Conservation (phyloP, 2,329 filamentous ascomycete genomes). For the Pestalotiopsis sp. region DNA sequence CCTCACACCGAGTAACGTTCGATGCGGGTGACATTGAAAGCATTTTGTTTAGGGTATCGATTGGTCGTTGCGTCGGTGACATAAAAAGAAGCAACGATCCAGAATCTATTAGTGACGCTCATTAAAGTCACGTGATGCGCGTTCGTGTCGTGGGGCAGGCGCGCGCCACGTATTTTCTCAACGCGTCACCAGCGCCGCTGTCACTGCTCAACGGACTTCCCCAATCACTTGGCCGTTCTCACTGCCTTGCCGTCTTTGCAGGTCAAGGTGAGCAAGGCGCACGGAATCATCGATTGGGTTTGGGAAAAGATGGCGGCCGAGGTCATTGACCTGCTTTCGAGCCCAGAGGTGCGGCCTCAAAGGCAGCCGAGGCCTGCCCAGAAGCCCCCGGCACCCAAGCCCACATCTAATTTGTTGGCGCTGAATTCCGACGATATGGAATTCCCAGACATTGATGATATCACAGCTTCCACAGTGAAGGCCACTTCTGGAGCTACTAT, state of each 20-base stretch:
- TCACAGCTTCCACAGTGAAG: not conserved
- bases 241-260: not conserved
- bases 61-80: no score
- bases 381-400: not conserved
- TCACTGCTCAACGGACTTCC: not conserved
- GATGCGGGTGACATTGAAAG: no score
- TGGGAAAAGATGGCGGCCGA: constrained; percentile 26
- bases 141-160: not conserved
- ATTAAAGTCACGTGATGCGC: constrained; percentile 1
- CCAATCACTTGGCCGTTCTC: not conserved
- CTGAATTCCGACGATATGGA: constrained; percentile 18
- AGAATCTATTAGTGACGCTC: not conserved
- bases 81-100: no score
- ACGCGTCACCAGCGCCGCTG: not conserved
- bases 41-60: no score
- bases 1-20: no score
- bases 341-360: constrained; percentile 25
- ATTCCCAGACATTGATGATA: constrained; percentile 3
- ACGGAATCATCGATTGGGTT: not conserved
- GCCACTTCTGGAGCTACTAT: not conserved
- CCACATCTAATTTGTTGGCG: constrained; percentile 11
- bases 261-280: not conserved
- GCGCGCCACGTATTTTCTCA: not conserved
- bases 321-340: constrained; percentile 39
- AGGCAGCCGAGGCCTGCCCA: not conserved